phyloP scores from a whole-genome alignment of 1,139 yeast species.

The Zygosaccharomyces sapae region DNA sequence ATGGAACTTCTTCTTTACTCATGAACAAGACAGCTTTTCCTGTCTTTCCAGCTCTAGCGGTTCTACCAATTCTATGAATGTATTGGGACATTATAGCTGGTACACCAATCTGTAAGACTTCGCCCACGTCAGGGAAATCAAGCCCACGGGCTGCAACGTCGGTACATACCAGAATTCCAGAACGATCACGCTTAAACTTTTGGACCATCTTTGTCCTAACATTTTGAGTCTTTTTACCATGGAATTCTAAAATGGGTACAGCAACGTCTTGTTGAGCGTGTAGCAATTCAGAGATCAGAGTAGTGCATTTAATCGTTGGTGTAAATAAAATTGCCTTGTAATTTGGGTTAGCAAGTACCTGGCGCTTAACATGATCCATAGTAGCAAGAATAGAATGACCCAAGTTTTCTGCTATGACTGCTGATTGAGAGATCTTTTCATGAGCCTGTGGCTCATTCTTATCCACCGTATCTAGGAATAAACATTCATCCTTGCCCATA shows the following conservation, averaged over 20 bases:
- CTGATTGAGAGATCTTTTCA: conserved; percentile 67
- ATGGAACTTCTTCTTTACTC: conserved; percentile 48
- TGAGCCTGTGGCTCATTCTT: conserved; percentile 72
- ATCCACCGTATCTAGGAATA: conserved; percentile 72
- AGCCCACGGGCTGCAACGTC: conserved; percentile 97
- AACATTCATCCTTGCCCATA: conserved; percentile 56
- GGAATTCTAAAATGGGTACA: conserved; percentile 43
- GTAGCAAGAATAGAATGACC: conserved; percentile 53
- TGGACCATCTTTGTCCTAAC: conserved; percentile 33
- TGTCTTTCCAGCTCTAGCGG: conserved; percentile 85
- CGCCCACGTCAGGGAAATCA: conserved; percentile 82
- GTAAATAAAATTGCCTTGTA: conserved; percentile 80
- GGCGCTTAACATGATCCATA: conserved; percentile 45
- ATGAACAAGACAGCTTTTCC: conserved; percentile 63
- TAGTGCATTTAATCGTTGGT: conserved; percentile 72
- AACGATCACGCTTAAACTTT: conserved; percentile 34
- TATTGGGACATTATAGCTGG: conserved; percentile 73
- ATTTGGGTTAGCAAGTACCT: conserved; percentile 31
- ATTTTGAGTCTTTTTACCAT: conserved; percentile 66
- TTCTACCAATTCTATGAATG: conserved; percentile 92
- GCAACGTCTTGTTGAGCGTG: conserved; percentile 28
- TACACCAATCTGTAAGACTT: conserved; percentile 76
- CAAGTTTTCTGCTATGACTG: conserved; percentile 47
- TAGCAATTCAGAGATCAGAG: conserved; percentile 46
- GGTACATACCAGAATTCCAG: conserved; percentile 70